These are phyloP conservation scores for Rhizoclosmatium sp. DNA, from an alignment of 192 early-diverging fungal genomes.

Conservation along the genomic window DNA sequence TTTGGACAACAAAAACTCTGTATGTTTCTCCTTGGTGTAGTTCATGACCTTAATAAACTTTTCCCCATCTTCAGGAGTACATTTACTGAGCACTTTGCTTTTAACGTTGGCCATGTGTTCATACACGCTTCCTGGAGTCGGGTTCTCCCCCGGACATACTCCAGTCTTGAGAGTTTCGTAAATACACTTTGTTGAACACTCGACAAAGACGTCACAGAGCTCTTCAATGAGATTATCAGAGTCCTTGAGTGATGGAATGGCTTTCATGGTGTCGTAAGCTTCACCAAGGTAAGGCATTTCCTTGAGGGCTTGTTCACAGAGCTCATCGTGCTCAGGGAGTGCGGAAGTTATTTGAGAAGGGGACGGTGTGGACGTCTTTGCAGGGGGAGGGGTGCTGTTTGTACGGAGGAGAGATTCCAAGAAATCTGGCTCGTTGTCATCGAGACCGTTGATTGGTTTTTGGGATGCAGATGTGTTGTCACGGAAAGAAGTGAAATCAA, in stretches of 20 bases:
- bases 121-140: neutral
- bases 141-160: neutral
- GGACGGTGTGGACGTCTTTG: neutral
- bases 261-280: neutral
- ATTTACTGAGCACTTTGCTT: slow-evolving; percentile 5
- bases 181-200: neutral
- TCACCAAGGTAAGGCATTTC: neutral
- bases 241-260: neutral
- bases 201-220: slow-evolving; percentile 8
- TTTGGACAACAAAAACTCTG: neutral
- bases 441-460: neutral
- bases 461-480: neutral
- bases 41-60: neutral
- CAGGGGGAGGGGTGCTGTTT: neutral
- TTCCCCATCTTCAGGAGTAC: slow-evolving; percentile 4
- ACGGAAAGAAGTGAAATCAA: slow-evolving; percentile 11
- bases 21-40: neutral
- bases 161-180: neutral
- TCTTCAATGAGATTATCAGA: slow-evolving; percentile 9
- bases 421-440: slow-evolving; percentile 6
- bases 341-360: neutral
- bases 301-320: neutral
- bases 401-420: neutral
- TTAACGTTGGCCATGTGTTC: neutral
- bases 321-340: neutral